phyloP scores from a whole-genome alignment of 352 stramenopile species.

The Globisporangium uncinulatum region DNA sequence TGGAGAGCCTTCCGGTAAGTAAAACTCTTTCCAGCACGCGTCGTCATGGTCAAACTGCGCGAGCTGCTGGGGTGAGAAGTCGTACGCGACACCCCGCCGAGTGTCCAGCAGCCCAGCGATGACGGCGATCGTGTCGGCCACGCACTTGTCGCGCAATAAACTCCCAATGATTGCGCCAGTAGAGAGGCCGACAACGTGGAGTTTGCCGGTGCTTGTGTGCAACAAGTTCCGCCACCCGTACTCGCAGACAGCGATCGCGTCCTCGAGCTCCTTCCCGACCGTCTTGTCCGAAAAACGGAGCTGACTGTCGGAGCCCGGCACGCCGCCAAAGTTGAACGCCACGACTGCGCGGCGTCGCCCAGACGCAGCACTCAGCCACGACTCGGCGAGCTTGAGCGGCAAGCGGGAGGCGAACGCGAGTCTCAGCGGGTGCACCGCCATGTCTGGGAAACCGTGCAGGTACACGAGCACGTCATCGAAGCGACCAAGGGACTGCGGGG shows the following conservation, averaged over 20 bases:
- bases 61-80: conserved; percentile 50
- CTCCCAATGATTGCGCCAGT: conserved; percentile 66
- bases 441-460: conserved; percentile 70
- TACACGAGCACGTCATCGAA: conserved; percentile 54
- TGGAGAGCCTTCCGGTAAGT: conserved; percentile 33
- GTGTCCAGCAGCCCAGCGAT: conserved; percentile 59
- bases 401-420: conserved; percentile 50
- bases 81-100: conserved; percentile 36
- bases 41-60: conserved; percentile 28
- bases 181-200: conserved; percentile 65
- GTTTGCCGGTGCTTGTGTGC: neutral
- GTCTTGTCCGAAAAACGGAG: conserved; percentile 49
- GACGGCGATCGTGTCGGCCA: conserved; percentile 46
- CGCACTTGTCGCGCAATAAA: conserved; percentile 34
- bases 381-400: conserved; percentile 47
- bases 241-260: conserved; percentile 42
- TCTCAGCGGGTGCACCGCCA: conserved; percentile 53
- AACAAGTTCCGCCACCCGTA: conserved; percentile 34
- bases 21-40: conserved; percentile 29
- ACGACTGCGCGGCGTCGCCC: conserved; percentile 17
- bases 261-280: conserved; percentile 49
- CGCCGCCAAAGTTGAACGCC: conserved; percentile 65
- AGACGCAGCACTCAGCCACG: conserved; percentile 27
- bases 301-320: conserved; percentile 53
- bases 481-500: neutral